Conservation (phyloP, 352 stramenopile genomes). For the Globisporangium sylvaticum region DNA sequence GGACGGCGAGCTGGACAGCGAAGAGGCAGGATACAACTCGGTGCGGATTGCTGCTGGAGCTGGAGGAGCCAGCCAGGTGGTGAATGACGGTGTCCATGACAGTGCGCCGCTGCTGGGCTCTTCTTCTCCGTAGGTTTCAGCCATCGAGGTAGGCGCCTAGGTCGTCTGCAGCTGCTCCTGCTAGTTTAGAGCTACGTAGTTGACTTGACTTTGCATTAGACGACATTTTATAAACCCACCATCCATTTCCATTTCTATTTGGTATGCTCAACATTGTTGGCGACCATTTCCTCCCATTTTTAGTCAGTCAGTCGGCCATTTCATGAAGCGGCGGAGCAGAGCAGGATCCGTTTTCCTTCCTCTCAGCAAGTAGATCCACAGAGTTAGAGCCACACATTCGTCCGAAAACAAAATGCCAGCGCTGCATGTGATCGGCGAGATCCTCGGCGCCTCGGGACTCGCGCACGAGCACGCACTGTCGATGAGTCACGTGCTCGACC, state of each 20-base stretch:
- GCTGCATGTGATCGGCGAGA: slow-evolving; percentile 45
- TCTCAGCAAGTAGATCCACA: too few relatives aligned
- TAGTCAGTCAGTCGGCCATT: neutral
- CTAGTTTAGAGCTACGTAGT: neutral
- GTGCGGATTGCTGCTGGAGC: slow-evolving; percentile 7
- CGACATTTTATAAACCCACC: neutral
- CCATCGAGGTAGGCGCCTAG: neutral
- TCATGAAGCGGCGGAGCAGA: neutral
- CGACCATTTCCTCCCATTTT: neutral
- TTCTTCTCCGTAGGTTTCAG: slow-evolving; percentile 18
- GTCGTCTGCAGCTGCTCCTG: neutral
- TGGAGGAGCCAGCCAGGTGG: neutral
- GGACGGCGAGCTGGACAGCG: slow-evolving; percentile 19
- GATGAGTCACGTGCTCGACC: slow-evolving; percentile 29
- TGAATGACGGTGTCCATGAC: slow-evolving; percentile 26
- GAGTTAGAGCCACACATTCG: neutral
- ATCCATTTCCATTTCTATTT: neutral
- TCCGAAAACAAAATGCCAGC: slow-evolving; percentile 27
- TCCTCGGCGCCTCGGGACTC: slow-evolving; percentile 40
- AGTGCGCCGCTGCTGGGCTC: slow-evolving; percentile 31
- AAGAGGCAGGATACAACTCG: slow-evolving; percentile 19
- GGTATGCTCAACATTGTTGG: neutral
- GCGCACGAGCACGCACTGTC: slow-evolving; percentile 10
- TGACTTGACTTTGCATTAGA: neutral
- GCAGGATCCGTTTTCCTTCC: too few relatives aligned